Percentiles rank a stretch among this genome's conserved stretches.
Evolutionary conservation across 2,329 filamentous ascomycete species (phyloP).

Genomic region (Aureobasidium musti): DNA sequence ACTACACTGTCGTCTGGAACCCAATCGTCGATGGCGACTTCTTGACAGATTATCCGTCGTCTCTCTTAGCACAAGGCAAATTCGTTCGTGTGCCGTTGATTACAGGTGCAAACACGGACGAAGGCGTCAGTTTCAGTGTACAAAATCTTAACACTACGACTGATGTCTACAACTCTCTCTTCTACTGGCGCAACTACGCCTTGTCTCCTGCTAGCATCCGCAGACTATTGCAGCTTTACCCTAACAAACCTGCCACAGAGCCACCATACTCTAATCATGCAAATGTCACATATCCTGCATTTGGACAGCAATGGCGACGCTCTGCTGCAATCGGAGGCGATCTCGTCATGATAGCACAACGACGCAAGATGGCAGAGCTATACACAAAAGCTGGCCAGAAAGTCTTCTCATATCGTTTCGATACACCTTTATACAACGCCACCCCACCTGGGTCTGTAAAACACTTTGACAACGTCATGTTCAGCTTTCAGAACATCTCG

Average conservation of each 20-base stretch:
- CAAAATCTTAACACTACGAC: conserved; percentile 46
- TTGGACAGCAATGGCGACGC: conserved; percentile 49
- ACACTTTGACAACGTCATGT: conserved; percentile 56
- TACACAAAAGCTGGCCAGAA: conserved; percentile 41
- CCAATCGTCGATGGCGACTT: conserved; percentile 52
- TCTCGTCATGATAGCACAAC: conserved; percentile 53
- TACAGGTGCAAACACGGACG: conserved; percentile 54
- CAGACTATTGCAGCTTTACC: conserved; percentile 52
- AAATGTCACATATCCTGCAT: conserved; percentile 37
- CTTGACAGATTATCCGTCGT: conserved; percentile 52
- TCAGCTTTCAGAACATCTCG: conserved; percentile 55
- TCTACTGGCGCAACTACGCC: conserved; percentile 51
- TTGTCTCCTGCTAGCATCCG: conserved; percentile 51
- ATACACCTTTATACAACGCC: conserved; percentile 51
- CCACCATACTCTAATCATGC: conserved; percentile 45
- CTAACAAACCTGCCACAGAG: conserved; percentile 52
- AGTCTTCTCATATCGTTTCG: conserved; percentile 56
- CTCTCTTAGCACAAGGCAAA: conserved; percentile 47
- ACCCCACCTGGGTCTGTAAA: conserved; percentile 47
- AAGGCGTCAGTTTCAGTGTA: conserved; percentile 50
- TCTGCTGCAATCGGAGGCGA: conserved; percentile 52
- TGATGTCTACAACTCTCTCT: conserved; percentile 48
- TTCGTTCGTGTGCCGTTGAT: conserved; percentile 52
- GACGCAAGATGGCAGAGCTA: conserved; percentile 51
- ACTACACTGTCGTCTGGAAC: conserved; percentile 36